Base-by-base conservation (phyloP, 345 rosid genomes). In the Corchorus capsularis region DNA sequence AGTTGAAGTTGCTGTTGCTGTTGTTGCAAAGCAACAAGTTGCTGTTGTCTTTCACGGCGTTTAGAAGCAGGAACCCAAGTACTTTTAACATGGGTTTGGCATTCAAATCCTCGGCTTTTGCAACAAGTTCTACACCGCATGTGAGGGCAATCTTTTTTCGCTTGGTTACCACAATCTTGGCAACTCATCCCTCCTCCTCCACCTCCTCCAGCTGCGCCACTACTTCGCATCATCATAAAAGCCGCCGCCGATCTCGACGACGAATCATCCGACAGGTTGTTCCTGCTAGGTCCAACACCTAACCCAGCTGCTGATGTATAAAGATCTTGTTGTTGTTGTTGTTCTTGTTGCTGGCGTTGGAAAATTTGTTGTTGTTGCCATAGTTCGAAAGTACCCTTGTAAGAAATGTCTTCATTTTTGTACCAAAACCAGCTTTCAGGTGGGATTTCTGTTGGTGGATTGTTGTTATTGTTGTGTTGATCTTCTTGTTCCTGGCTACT, bases 111-210 rank as follows among this genome's bases (percentile, higher is more conserved):
- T 22, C 91, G 89, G 78, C 94, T 93, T 81, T 91, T 93, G 75
- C 97, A 93, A 74, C 97, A 93, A 69, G 94, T 88, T 70, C 97
- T 79, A 71, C 97, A 93, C 76, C 97, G 83, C 92, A 87, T 85
- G 85, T 93, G 93, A 27, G 59, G 22, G 76, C 97, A 93, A 52
- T 87, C 97, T 75, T 89, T 93, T 86, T 93, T 93, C 17, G 97
- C 96, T 83, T 91, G 97, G 83, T 92, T 92, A 43, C 97, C 97
- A 69, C 97, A 92, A 73, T 92, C 97, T 64, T 90, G 91, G 80
- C 97, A 93, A 79, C 90, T 91, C 27, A 79, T 79, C 47, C 82
- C 78, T 9, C 81, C 82, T 45, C 81, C 84, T 20, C 73, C 75
- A 20, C 76, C 84, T 20, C 73, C 75, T 20, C 76, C 77, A 6